phyloP scores from a whole-genome alignment of 2,329 filamentous ascomycete species.

The Nigrospora sphaerica region DNA sequence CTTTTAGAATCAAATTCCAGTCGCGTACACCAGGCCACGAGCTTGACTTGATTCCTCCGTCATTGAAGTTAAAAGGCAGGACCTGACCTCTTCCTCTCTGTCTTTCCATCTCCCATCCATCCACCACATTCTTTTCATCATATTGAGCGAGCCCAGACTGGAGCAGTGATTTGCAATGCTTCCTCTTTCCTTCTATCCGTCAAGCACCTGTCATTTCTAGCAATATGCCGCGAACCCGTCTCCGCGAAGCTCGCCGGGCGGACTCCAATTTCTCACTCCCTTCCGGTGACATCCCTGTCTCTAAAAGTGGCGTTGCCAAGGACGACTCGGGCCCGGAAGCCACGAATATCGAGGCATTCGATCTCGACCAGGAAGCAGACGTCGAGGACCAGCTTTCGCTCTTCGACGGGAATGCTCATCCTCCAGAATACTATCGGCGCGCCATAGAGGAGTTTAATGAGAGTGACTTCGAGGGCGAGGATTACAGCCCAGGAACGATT shows the following conservation, averaged over 20 bases:
- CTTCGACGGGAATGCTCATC: constrained; percentile 9
- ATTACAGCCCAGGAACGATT: constrained; percentile 6
- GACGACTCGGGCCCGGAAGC: neutral
- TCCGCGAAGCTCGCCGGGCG: neutral
- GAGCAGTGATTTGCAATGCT: too few relatives aligned
- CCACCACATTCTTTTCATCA: too few relatives aligned
- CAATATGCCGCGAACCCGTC: too few relatives aligned
- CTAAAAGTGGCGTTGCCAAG: neutral
- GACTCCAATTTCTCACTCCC: neutral
- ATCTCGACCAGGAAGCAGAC: constrained; percentile 4
- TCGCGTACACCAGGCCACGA: too few relatives aligned
- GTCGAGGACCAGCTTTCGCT: constrained; percentile 8
- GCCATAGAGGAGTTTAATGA: constrained; percentile 7
- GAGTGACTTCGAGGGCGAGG: constrained; percentile 3
- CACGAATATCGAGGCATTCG: neutral
- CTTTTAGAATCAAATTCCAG: too few relatives aligned
- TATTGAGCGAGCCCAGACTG: too few relatives aligned
- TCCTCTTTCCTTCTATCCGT: too few relatives aligned
- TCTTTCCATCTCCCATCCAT: too few relatives aligned
- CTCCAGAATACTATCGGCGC: constrained; percentile 9
- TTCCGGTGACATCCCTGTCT: neutral
- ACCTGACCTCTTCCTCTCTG: too few relatives aligned
- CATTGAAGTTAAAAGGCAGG: too few relatives aligned
- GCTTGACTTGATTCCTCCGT: too few relatives aligned
- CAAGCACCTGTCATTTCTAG: too few relatives aligned